phyloP scores from a whole-genome alignment of 768 basidiomycete genomes.

The Agrocybe pediades region DNA sequence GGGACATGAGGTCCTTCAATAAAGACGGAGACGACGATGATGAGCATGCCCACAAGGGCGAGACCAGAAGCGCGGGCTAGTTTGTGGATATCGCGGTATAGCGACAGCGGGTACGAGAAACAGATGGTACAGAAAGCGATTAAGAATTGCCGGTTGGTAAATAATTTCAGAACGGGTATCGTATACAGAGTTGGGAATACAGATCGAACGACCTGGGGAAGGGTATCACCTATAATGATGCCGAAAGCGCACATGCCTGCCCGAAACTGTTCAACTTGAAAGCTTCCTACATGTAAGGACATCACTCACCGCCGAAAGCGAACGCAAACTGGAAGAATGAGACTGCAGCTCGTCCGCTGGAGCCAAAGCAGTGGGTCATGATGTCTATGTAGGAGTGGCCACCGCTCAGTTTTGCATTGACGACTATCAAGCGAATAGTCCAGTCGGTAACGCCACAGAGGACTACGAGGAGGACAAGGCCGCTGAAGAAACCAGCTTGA shows the following conservation, averaged over 20 bases:
- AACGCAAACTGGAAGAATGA: constrained; percentile 98
- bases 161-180: constrained; percentile 73
- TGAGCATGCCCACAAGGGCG: constrained; percentile 89
- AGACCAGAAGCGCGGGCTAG: constrained; percentile 90
- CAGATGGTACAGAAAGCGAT: constrained; percentile 84
- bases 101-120: constrained; percentile 92
- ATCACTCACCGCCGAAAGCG: constrained; percentile 83
- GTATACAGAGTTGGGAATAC: constrained; percentile 71
- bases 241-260: constrained; percentile 97
- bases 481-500: constrained; percentile 92
- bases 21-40: constrained; percentile 87
- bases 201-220: constrained; percentile 90
- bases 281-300: neutral
- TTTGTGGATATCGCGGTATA: constrained; percentile 98
- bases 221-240: constrained; percentile 97
- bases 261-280: neutral
- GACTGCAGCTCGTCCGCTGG: constrained; percentile 88
- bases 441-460: constrained; percentile 91
- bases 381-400: constrained; percentile 91
- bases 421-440: constrained; percentile 95
- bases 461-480: constrained; percentile 77
- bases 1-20: constrained; percentile 80
- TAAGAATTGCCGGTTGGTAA: constrained; percentile 88
- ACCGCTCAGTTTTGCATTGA: constrained; percentile 96
- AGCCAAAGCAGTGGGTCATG: constrained; percentile 92